Evolutionary conservation across 805 yeast genomes (phyloP).

Genomic region (Sugiyamaella lignohabitans): DNA sequence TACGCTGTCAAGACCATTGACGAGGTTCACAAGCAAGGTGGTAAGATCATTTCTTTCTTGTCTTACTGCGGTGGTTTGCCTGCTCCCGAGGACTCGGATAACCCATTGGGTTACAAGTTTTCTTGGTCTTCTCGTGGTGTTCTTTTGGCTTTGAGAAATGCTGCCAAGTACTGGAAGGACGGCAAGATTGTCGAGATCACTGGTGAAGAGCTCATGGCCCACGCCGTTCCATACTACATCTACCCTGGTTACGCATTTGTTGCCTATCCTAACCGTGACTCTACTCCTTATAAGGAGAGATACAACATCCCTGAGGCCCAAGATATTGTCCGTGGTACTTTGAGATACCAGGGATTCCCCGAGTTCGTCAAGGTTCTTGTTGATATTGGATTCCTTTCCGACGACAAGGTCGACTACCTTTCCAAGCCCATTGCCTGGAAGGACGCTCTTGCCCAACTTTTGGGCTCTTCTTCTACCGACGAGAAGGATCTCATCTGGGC

Average conservation of each 20-base stretch:
- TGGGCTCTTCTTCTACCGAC: constrained; percentile 64
- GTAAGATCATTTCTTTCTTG: constrained; percentile 88
- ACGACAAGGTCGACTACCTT: constrained; percentile 58
- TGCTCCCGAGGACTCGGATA: constrained; percentile 95
- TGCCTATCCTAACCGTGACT: constrained; percentile 97
- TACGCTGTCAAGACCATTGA: constrained; percentile 97
- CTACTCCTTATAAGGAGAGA: constrained; percentile 85
- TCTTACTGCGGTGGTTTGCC: constrained; percentile 99
- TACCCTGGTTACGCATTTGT: constrained; percentile 95
- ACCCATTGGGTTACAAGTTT: constrained; percentile 97
- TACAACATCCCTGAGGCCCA: constrained; percentile 96
- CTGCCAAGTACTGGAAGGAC: constrained; percentile 78
- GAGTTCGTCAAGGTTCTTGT: constrained; percentile 93
- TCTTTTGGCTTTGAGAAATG: constrained; percentile 86
- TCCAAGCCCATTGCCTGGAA: constrained; percentile 66
- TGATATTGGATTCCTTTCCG: constrained; percentile 87
- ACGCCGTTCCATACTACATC: constrained; percentile 91
- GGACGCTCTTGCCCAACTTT: constrained; percentile 68
- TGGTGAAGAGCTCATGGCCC: constrained; percentile 89
- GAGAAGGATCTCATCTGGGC: constrained; percentile 70
- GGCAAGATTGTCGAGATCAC: constrained; percentile 74
- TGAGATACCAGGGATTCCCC: constrained; percentile 98
- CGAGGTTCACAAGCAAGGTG: constrained; percentile 87
- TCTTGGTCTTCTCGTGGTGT: constrained; percentile 99
- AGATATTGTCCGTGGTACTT: constrained; percentile 92